Evolutionary conservation across 176 grass and related monocot species (phyloP), one percentile per base, ranked within the genome.

Genomic region (Hordeum marinum): DNA sequence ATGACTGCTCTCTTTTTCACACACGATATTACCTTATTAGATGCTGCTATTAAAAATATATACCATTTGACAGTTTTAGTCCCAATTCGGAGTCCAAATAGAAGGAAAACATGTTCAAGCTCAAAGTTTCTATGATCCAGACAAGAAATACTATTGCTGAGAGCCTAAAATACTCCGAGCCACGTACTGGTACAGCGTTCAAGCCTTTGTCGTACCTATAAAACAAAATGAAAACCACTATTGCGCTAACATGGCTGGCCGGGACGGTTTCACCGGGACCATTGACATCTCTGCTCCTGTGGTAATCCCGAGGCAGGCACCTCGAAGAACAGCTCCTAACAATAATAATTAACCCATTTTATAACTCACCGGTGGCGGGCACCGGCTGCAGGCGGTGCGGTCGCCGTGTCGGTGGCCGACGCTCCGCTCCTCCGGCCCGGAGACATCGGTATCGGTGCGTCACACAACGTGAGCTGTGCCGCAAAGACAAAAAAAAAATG

Each of bases 381-480:
- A 82, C 80, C 5, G 60, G 89, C 75, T 24, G 18, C 68, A 41
- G 48, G 37, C 84, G 85, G 85, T 87, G 81, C 46, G 68, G 68
- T 84, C 81, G 61, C 85, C 80, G 81, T 81, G 89, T 91, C 89
- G 89, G 89, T 87, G 81, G 62, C 89, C 89, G 89, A 91, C 89
- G 89, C 83, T 71, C 20, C 67, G 43, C 43, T 46, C 14, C 25
- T 25, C 39, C n/a, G 41, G 43, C 8, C 11, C 66, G 75, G 41
- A 57, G 24, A 58, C 65, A 43, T 66, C 71, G 57, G 54, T 36
- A 82, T 35, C 72, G 27, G 25, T 15, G 43, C 71, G 71, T 74
- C 79, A 78, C 43, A 39, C 72, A 18, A 3, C 65, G 50, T 80
- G 77, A 86, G 85, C 76, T 80, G 60, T 23, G 80, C 74, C 39